Evolutionary conservation across 805 yeast species (phyloP).

Genomic region (Spathaspora sp.): DNA sequence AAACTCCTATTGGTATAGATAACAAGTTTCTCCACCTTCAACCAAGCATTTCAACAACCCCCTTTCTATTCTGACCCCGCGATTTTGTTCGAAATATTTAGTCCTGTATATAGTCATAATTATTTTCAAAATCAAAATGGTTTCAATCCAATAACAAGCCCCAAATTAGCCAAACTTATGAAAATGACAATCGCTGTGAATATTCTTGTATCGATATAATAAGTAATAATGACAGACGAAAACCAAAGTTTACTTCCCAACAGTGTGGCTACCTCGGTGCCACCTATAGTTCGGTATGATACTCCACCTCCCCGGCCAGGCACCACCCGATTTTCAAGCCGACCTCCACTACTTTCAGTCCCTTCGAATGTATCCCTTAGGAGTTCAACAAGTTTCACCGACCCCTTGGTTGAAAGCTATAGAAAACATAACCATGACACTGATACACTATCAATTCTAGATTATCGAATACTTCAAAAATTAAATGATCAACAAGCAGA

Average conservation of each 20-base stretch:
- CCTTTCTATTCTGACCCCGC: too few species aligned
- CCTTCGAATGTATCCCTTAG: constrained; percentile 24
- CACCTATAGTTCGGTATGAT: constrained; percentile 1
- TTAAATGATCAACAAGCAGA: constrained; percentile 2
- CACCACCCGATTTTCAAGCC: constrained; percentile 2
- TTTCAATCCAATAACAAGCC: background rate
- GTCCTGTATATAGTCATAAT: too few species aligned
- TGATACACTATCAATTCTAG: constrained; percentile 9
- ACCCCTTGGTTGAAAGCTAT: constrained; percentile 15
- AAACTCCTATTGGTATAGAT: too few species aligned
- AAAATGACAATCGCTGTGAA: background rate
- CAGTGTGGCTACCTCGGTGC: background rate
- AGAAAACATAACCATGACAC: constrained; percentile 5
- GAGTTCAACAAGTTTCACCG: constrained; percentile 13
- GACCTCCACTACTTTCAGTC: constrained; percentile 26
- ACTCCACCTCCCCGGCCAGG: background rate
- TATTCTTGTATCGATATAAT: background rate
- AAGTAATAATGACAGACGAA: constrained; percentile 7
- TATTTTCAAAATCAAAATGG: too few species aligned
- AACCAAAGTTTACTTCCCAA: constrained; percentile 5
- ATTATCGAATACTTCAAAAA: constrained; percentile 7
- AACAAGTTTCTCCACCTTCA: too few species aligned
- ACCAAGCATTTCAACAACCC: too few species aligned
- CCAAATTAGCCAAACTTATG: background rate
- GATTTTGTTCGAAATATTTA: too few species aligned